Evolutionary conservation across 192 early-diverging fungal species (phyloP), one percentile per base, ranked within the genome.

Genomic region (Umbelopsis isabellina): DNA sequence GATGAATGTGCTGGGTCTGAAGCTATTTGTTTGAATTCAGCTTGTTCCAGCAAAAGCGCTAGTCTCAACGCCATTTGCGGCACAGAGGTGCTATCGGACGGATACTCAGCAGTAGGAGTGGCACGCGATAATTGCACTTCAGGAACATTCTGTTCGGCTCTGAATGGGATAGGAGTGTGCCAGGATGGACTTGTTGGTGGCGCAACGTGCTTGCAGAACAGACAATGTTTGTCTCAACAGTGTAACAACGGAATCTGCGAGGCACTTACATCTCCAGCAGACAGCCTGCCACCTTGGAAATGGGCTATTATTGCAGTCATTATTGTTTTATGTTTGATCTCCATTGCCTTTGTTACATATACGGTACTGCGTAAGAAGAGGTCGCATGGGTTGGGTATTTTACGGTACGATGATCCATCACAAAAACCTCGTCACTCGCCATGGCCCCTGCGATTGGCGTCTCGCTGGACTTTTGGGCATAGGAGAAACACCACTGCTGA

Each of bases 1-100:
- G 55, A 61, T 61, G 55, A 61, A 25, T 61, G 55, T 35, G 21
- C 55, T 16, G 55, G 55, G 33, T 16, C 30, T 27, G 12, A 27
- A 18, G 21, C 30, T 2, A 61, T 61, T 2, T 61, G 55, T 30
- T 25, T 61, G 23, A 61, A 61, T 7, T 61, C 55, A 4, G 27
- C 37, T n/a, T 61, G 55, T 25, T n/a, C 55, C 2, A 33, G 30
- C 33, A 61, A 61, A 35, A 16, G 33, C 2, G 30, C 55, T 2
- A 30, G 33, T 1, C 30, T 61, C 15, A 35, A 35, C 30, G 4
- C 21, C 16, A 27, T 61, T 18, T 61, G 55, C 33, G 33, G 30
- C 25, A 61, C 55, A 10, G 55, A 61, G 33, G 33, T 12, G 27
- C 55, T 18, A 4, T 7, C 5, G 27, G 55, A n/a, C 12, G 55